Evolutionary conservation across 2,329 filamentous ascomycete species (phyloP), one percentile per base, ranked within the genome.

Genomic region (Alternaria sp.): DNA sequence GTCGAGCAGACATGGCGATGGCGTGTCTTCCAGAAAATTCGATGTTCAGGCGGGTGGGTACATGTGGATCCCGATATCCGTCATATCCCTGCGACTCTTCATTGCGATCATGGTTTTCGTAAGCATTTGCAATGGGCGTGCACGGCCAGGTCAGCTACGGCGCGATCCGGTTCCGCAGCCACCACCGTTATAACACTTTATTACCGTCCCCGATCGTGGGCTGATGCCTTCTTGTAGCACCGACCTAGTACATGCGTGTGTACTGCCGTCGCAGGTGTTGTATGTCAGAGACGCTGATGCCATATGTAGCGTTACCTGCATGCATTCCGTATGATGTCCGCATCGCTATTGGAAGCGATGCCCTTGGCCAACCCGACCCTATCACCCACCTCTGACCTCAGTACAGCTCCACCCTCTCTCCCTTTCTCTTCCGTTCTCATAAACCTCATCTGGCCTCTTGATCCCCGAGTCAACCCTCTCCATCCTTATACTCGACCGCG

Each of bases 401-500:
- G 63, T 65, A 9, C 53, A 49, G 51, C 62, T 71, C 69, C 69
- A 72, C 1, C 57, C 64, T 36, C 61, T 57, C 36, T 55, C 65
- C n/a, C 58, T 47, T 14, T 49, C 54, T 24, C 36, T 57, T 14
- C 48, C 48, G 6, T 62, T 47, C 1, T 59, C 49, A 58, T 67
- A 53, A 9, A 62, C 55, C 22, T 63, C 57, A 16, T 62, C 65
- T 2, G 67, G 67, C 9, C 46, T 65, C 24, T 30, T 56, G 20
- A 61, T 11, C 2, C 53, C 43, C 16, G 48, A 57, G 16, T 61
- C 58, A 5, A 69, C 47, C 22, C 59, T 57, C 28, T 64, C 57
- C 57, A 72, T 47, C 26, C 57, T 65, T 39, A 72, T 28, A 48
- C 70, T 72, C 24, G 57, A 60, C 6, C 70, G 62, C 39, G 64